These are phyloP conservation scores for Lactarius trivialis DNA, from an alignment of 768 basidiomycete species.

Conservation along the genomic window DNA sequence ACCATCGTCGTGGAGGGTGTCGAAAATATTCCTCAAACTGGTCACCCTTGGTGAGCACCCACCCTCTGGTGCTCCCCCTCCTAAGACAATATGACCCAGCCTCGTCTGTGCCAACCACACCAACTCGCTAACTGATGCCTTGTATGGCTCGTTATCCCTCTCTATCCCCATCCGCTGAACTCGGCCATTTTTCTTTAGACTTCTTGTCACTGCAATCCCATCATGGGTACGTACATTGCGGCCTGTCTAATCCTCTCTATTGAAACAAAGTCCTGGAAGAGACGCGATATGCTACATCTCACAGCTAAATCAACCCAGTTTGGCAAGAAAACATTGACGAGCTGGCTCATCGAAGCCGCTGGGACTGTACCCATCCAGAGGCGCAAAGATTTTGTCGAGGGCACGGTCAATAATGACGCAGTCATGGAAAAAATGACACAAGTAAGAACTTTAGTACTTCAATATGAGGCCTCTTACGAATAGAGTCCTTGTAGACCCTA, in stretches of 20 bases:
- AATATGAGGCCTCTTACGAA: not conserved
- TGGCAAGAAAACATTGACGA: conserved; percentile 74
- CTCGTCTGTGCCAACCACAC: conserved; percentile 84
- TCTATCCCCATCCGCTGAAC: not conserved
- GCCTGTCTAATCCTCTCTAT: conserved; percentile 9
- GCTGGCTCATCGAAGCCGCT: conserved; percentile 84
- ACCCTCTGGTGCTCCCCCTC: not conserved
- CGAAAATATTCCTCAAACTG: conserved; percentile 62
- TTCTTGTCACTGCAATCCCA: conserved; percentile 71
- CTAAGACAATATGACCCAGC: conserved; percentile 34
- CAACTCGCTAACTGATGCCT: conserved; percentile 80
- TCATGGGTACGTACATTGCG: conserved; percentile 40
- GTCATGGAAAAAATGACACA: conserved; percentile 64
- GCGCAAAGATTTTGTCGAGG: conserved; percentile 58
- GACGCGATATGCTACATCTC: conserved; percentile 71
- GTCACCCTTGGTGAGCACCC: conserved; percentile 59
- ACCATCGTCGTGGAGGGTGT: conserved; percentile 79
- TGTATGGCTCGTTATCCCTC: conserved; percentile 42
- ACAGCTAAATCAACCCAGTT: conserved; percentile 89
- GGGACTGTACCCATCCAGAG: conserved; percentile 82
- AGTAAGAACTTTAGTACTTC: conserved; percentile 34
- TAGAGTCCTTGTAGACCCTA: conserved; percentile 45
- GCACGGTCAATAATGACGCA: conserved; percentile 54
- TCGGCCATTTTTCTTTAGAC: conserved; percentile 33
- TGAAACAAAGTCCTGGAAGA: conserved; percentile 34